Evolutionary conservation across 208 protist species (phyloP).

Genomic region (Leishmania braziliensis): DNA sequence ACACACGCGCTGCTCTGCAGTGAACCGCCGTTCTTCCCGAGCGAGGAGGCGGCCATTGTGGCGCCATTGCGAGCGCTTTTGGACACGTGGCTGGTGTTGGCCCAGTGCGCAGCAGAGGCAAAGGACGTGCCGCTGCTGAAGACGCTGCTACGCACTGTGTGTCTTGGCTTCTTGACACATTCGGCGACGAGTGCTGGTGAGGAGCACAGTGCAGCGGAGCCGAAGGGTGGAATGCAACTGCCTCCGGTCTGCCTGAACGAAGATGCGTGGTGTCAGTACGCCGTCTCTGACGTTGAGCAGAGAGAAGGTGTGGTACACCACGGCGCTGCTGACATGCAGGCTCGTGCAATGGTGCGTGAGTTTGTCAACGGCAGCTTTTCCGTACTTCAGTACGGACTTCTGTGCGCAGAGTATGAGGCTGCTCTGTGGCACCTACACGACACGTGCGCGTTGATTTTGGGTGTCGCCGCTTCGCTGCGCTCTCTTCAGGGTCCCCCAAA

Average conservation of each 20-base stretch:
- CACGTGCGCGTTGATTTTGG: slow-evolving; percentile 11
- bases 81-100: slow-evolving; percentile 42
- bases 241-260: slow-evolving; percentile 18
- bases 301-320: background rate
- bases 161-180: slow-evolving; percentile 36
- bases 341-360: slow-evolving; percentile 14
- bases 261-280: slow-evolving; percentile 29
- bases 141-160: slow-evolving; percentile 48
- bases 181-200: background rate
- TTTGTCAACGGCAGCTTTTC: slow-evolving; percentile 54
- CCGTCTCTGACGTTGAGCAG: background rate
- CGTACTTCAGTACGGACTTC: slow-evolving; percentile 43
- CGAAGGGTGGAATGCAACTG: background rate
- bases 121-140: slow-evolving; percentile 57
- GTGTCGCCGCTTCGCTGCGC: slow-evolving; percentile 8
- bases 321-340: slow-evolving; percentile 7
- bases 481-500: background rate
- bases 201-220: background rate
- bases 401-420: slow-evolving; percentile 25
- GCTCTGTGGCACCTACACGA: slow-evolving; percentile 34
- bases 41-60: slow-evolving; percentile 21
- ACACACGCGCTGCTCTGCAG: slow-evolving; percentile 7
- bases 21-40: slow-evolving; percentile 11
- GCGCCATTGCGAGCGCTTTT: slow-evolving; percentile 41
- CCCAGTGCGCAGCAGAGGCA: slow-evolving; percentile 53